Percentiles rank a stretch among this genome's conserved stretches.
Conservation (phyloP, 495 filamentous ascomycete species). For the Neurospora sp. region DNA sequence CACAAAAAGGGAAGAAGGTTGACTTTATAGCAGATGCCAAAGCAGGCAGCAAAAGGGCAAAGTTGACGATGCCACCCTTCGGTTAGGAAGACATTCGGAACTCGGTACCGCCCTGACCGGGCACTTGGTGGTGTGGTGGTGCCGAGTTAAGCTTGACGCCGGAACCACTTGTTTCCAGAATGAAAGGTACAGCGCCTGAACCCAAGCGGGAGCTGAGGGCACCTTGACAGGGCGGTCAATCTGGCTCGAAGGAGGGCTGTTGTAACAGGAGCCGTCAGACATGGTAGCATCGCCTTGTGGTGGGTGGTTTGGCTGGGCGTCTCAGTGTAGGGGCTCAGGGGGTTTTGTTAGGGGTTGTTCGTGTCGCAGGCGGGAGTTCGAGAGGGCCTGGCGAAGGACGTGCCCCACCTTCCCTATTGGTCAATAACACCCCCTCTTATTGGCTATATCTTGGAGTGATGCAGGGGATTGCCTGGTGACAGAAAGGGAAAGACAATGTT, state of each 20-base stretch:
- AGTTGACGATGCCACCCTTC: no score
- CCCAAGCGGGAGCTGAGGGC: not conserved
- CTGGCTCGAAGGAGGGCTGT: not conserved
- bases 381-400: not conserved
- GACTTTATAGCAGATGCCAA: not conserved
- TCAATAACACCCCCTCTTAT: not conserved
- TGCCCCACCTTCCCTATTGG: not conserved
- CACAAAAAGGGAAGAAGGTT: not conserved
- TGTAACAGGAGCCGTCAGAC: not conserved
- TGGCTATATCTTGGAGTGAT: not conserved
- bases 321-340: not conserved
- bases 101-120: no score
- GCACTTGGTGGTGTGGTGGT: no score
- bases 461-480: no score
- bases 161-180: not conserved
- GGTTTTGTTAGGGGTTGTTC: not conserved
- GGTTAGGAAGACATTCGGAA: no score
- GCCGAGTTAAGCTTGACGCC: not conserved
- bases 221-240: not conserved
- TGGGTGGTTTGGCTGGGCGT: not conserved
- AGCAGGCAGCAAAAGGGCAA: no score
- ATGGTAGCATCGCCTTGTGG: not conserved
- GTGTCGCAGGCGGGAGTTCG: not conserved
- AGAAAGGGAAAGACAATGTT: no score
- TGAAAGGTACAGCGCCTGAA: not conserved